A percentile compares a stretch with the other conserved stretches of the same genome.
phyloP scores from a whole-genome alignment of 495 filamentous ascomycete genomes.

The Hyaloscypha finlandica region DNA sequence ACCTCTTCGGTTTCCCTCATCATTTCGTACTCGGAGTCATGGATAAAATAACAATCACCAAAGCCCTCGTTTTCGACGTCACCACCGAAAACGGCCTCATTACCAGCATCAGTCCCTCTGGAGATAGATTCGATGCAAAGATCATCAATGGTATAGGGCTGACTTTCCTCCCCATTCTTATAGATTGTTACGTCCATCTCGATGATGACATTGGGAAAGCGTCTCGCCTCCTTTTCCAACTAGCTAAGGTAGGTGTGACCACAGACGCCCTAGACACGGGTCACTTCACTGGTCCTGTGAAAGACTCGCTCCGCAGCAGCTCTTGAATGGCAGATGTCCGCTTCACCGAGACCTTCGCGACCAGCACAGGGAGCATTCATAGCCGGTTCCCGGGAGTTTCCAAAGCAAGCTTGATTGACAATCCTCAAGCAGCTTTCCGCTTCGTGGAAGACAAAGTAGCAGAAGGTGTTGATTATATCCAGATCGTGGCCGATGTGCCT shows the following conservation, averaged over 20 bases:
- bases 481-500: constrained; percentile 39
- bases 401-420: constrained; percentile 24
- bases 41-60: constrained; percentile 11
- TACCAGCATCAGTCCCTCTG: background rate
- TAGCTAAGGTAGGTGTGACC: constrained; percentile 23
- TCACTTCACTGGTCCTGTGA: background rate
- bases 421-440: constrained; percentile 33
- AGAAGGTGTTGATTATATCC: constrained; percentile 44
- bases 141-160: constrained; percentile 19
- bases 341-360: constrained; percentile 4
- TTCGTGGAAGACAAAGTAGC: constrained; percentile 38
- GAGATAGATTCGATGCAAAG: constrained; percentile 11
- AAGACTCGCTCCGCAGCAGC: background rate
- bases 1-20: background rate
- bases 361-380: constrained; percentile 13
- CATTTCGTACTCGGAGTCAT: background rate
- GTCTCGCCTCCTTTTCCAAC: background rate
- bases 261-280: constrained; percentile 30
- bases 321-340: constrained; percentile 12
- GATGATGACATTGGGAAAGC: background rate
- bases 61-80: constrained; percentile 27
- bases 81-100: constrained; percentile 19
- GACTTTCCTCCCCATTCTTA: constrained; percentile 25
- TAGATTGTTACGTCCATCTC: constrained; percentile 28
- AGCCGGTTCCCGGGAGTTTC: background rate